phyloP scores from a whole-genome alignment of 352 stramenopile species.

The Saprolegnia diclina region DNA sequence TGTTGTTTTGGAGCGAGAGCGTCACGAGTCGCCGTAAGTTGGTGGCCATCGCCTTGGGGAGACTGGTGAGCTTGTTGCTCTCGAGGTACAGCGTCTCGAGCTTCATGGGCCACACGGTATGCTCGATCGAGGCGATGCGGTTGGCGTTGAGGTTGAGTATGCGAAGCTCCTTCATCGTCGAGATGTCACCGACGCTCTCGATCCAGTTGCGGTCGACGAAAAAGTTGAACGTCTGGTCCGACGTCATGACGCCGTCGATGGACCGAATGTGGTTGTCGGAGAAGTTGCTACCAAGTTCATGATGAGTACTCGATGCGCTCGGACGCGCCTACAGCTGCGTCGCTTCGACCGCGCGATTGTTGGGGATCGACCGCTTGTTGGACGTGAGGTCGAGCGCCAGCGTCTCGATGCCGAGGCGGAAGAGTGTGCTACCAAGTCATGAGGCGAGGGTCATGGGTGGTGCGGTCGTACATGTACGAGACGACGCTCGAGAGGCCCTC shows the following conservation, averaged over 20 bases:
- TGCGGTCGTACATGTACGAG: background rate
- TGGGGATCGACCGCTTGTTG: background rate
- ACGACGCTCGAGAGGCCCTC: background rate
- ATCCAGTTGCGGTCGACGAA: background rate
- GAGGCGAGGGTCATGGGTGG: background rate
- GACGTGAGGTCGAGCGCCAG: background rate
- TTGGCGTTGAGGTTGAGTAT: constrained; percentile 1
- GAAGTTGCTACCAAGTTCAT: background rate
- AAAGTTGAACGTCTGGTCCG: background rate
- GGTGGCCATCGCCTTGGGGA: background rate
- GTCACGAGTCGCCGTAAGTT: background rate
- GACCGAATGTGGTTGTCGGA: background rate
- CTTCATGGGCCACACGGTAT: background rate
- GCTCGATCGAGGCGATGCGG: background rate
- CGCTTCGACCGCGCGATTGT: background rate
- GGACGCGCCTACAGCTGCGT: background rate
- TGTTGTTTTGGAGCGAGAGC: constrained; percentile 5
- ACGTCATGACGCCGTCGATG: background rate
- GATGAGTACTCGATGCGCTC: background rate
- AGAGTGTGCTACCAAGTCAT: background rate
- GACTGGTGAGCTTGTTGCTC: background rate
- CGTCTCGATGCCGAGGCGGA: background rate
- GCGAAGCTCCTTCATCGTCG: background rate
- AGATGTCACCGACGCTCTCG: background rate
- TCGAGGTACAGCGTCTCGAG: constrained; percentile 1